Evolutionary conservation across 805 yeast species (phyloP), one percentile per base, ranked within the genome.

Genomic region (Lipomyces orientalis): DNA sequence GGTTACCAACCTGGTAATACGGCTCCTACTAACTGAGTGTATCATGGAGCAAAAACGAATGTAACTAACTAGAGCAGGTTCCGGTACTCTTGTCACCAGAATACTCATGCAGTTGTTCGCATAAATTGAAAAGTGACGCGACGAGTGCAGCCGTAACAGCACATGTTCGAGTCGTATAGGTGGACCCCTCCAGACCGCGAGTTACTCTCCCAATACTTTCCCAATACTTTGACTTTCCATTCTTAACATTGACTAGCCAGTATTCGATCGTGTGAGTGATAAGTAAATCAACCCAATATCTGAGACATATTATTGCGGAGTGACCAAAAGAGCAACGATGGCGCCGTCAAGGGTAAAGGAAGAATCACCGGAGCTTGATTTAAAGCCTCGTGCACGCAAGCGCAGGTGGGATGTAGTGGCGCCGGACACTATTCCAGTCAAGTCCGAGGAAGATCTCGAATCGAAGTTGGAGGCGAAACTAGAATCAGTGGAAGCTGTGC

Each of bases 391-490:
- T 14, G 69, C 66, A 7, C 71, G 76, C n/a, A 76, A 66, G 62
- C 75, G 79, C 54, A 64, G 79, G 64, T 74, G 78, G 79, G 81
- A 75, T 60, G 74, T 71, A 4, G 72, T 65, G 1, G 70, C 61
- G 14, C 68, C 67, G 16, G 70, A 65, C 7, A 62, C 62, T 9
- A 31, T 39, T 16, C 67, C 69, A 12, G 65, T 70, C 62, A 58
- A 71, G 46, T 61, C 67, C 22, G 71, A 72, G 62, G 71, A 56
- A 25, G 66, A 67, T 10, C 61, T 67, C 54, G 75, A 73, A 57
- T 68, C 79, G 5, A 73, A 79, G 64, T 77, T 80, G 78, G 82
- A 80, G 61, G 77, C 77, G 10, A 64, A 62, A 54, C 55, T 52
- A 10, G 66, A 63, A 12, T 51, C 33, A 5, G 56, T 12, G 14